Base-by-base conservation (phyloP, 129 eudicot species). In the Solidago caesia region DNA sequence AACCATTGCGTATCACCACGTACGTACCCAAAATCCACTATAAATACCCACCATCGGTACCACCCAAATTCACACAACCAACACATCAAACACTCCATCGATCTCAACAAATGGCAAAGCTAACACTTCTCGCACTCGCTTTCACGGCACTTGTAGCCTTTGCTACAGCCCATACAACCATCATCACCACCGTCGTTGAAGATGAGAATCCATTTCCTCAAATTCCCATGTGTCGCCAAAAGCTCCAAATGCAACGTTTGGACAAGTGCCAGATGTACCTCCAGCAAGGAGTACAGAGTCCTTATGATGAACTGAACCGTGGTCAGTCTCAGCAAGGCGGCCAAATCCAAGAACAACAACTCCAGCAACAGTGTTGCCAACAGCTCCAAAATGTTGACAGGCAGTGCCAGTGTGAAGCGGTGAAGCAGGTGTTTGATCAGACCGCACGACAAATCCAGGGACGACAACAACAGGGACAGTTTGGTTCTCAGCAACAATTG, bases 101-200 rank as follows among this genome's bases (percentile, higher is more conserved):
- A 21, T 14, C 21, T 13, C 6, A 7, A 15, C 47, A 2, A 65
- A 65, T 65, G 70, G 52, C 70, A 65, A 65, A 65, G 70, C 33
- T 44, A 14, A 8, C 44, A 12, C 33, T 12, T 65, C 52, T 65
- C 14, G 70, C 70, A 65, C 70, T 65, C 29, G 33, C 70, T 14
- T 63, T 65, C 46, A 12, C 70, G 0, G 70, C 70, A 6, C 33
- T 65, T 7, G 52, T 65, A 65, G 70, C 70, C 70, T 65, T 65
- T 4, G 33, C 51, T 43, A 33, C 70, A 16, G 68, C 53, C 13
- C 44, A 59, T 53, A 15, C 52, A 16, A 39, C 66, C 65, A 56
- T 71, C 66, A 0, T 57, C 55, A 71, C 76, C 67, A 57, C 66
- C 56, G 12, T 44, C 68, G 13, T 59, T 25, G 77, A 73, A 11